phyloP scores from a whole-genome alignment of 1,284 basidiomycete genomes.

The Clitocybe nebularis region DNA sequence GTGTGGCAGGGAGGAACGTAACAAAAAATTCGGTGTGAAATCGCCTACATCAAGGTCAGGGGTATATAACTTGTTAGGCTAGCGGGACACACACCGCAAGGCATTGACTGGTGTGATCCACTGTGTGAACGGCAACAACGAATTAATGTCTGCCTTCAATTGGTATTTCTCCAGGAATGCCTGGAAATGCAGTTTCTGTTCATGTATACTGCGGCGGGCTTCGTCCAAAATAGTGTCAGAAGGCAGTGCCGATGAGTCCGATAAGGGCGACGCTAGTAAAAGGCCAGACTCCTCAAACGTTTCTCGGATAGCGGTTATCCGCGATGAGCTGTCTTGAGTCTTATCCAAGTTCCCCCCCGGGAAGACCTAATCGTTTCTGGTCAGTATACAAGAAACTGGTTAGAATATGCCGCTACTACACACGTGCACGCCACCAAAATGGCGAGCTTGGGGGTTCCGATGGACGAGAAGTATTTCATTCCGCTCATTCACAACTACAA shows the following conservation, averaged over 20 bases:
- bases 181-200: slow-evolving; percentile 44
- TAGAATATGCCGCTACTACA: slow-evolving; percentile 18
- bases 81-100: slow-evolving; percentile 41
- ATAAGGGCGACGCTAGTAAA: slow-evolving; percentile 46
- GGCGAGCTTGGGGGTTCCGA: slow-evolving; percentile 54
- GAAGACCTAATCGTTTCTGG: no score
- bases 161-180: slow-evolving; percentile 47
- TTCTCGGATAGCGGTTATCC: slow-evolving; percentile 64
- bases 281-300: slow-evolving; percentile 73
- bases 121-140: slow-evolving; percentile 61
- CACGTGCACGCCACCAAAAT: slow-evolving; percentile 66
- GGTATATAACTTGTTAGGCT: not conserved
- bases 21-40: slow-evolving; percentile 69
- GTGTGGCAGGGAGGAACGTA: slow-evolving; percentile 46
- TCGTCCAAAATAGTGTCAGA: slow-evolving; percentile 42
- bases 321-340: slow-evolving; percentile 51
- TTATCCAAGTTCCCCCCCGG: slow-evolving; percentile 67
- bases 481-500: slow-evolving; percentile 56
- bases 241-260: slow-evolving; percentile 19
- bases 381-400: no score
- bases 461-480: slow-evolving; percentile 70
- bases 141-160: slow-evolving; percentile 39
- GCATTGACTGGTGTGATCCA: slow-evolving; percentile 61
- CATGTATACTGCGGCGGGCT: slow-evolving; percentile 54
- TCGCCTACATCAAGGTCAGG: slow-evolving; percentile 37